phyloP scores from a whole-genome alignment of 768 basidiomycete species.

The Phanerochaete sordida region DNA sequence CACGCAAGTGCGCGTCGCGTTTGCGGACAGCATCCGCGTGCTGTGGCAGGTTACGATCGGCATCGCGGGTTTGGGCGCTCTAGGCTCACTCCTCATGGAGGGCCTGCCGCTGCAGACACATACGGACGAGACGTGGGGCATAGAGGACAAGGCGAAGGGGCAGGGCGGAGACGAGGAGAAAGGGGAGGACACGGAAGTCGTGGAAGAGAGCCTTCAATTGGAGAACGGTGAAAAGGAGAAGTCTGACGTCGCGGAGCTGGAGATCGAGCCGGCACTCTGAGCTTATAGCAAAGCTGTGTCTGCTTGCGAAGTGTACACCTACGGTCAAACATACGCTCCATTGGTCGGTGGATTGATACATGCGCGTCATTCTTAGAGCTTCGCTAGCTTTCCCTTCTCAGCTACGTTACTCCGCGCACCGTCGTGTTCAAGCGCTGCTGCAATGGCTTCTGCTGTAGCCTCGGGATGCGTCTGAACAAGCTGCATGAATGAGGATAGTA shows the following conservation, averaged over 20 bases:
- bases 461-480: conserved; percentile 8
- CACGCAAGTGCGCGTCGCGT: conserved; percentile 25
- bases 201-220: too few relatives aligned
- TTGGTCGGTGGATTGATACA: too few relatives aligned
- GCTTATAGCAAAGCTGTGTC: too few relatives aligned
- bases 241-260: too few relatives aligned
- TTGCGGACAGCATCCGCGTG: conserved; percentile 22
- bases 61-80: conserved; percentile 23
- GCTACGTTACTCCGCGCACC: too few relatives aligned
- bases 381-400: too few relatives aligned
- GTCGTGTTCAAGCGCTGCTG: not conserved
- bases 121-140: conserved; percentile 27
- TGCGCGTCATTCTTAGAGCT: too few relatives aligned
- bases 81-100: conserved; percentile 22
- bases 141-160: not conserved
- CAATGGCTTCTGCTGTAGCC: conserved; percentile 1
- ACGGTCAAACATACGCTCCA: too few relatives aligned
- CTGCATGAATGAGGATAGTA: not conserved
- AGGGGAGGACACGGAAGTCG: not conserved
- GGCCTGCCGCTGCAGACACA: conserved; percentile 22
- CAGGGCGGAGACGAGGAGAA: not conserved
- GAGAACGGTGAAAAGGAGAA: too few relatives aligned
- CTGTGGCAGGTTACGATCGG: conserved; percentile 31
- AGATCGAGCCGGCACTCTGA: too few relatives aligned
- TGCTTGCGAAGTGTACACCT: too few relatives aligned